Conservation (phyloP, 1,139 yeast species). For the Petasospora rhodanensis region DNA sequence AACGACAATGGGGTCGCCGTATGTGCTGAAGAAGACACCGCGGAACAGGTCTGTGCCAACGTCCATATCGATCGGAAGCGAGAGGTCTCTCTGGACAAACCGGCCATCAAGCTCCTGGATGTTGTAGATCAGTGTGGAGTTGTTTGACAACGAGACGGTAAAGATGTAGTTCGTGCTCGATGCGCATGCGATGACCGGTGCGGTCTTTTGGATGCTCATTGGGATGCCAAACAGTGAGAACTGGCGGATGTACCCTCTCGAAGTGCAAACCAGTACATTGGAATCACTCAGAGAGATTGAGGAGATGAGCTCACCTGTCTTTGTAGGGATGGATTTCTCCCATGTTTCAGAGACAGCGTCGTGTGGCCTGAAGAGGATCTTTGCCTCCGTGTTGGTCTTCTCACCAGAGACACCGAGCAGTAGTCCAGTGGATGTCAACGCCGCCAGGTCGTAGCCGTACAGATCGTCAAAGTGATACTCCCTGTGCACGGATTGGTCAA, state of each 20-base stretch:
- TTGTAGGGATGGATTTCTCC: slow-evolving; percentile 37
- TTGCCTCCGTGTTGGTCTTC: slow-evolving; percentile 27
- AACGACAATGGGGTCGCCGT: slow-evolving; percentile 83
- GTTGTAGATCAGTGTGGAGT: slow-evolving; percentile 30
- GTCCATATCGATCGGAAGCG: slow-evolving; percentile 29
- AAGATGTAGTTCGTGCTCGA: slow-evolving; percentile 44
- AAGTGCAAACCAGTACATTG: slow-evolving; percentile 49
- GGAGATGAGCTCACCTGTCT: slow-evolving; percentile 42
- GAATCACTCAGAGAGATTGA: slow-evolving; percentile 48
- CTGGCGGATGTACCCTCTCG: slow-evolving; percentile 50
- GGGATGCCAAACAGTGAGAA: slow-evolving; percentile 57
- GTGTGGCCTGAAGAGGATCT: slow-evolving; percentile 40
- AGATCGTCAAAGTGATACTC: slow-evolving; percentile 86
- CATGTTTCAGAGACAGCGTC: slow-evolving; percentile 33
- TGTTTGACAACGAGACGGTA: slow-evolving; percentile 38
- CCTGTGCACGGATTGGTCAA: slow-evolving; percentile 71
- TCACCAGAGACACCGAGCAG: slow-evolving; percentile 51
- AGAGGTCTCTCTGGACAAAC: slow-evolving; percentile 33
- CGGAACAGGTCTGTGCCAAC: slow-evolving; percentile 34
- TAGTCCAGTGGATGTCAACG: slow-evolving; percentile 63
- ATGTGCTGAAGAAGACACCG: slow-evolving; percentile 76
- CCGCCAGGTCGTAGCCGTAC: slow-evolving; percentile 67
- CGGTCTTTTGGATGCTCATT: slow-evolving; percentile 43
- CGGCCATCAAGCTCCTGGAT: slow-evolving; percentile 35
- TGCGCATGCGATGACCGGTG: slow-evolving; percentile 54